Conservation (phyloP, 2,329 filamentous ascomycete genomes). For the Metarhizium guizhouense region DNA sequence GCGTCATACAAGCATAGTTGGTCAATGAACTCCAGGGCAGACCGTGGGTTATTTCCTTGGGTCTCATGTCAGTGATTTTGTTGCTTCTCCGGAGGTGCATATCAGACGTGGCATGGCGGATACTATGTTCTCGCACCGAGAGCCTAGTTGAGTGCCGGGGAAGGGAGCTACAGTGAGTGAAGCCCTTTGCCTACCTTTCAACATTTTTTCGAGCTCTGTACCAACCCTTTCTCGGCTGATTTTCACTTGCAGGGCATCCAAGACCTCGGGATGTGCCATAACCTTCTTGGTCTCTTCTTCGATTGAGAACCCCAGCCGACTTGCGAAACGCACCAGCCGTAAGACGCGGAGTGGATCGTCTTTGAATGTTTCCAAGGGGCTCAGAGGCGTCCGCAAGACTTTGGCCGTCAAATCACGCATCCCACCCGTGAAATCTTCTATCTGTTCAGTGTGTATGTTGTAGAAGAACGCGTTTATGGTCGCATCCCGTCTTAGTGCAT, state of each 20-base stretch:
- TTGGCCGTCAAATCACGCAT: slow-evolving; percentile 63
- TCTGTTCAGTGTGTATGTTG: slow-evolving; percentile 67
- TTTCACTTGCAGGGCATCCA: slow-evolving; percentile 70
- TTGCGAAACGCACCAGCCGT: slow-evolving; percentile 82
- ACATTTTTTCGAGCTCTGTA: slow-evolving; percentile 83
- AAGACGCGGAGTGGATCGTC: slow-evolving; percentile 87
- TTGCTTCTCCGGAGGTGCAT: neutral
- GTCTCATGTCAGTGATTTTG: neutral
- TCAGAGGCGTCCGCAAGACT: slow-evolving; percentile 76
- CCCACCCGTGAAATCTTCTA: slow-evolving; percentile 84
- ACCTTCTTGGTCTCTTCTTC: slow-evolving; percentile 57
- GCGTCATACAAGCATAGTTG: slow-evolving; percentile 59
- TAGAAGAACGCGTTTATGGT: slow-evolving; percentile 96
- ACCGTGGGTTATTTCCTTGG: slow-evolving; percentile 47
- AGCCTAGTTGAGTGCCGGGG: neutral
- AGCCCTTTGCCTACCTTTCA: slow-evolving; percentile 34
- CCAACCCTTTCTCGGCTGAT: slow-evolving; percentile 89
- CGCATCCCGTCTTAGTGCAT: slow-evolving; percentile 81
- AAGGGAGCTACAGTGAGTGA: neutral
- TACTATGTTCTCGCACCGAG: neutral
- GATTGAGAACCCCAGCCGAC: slow-evolving; percentile 71
- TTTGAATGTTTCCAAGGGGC: slow-evolving; percentile 85
- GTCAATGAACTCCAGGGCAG: slow-evolving; percentile 57
- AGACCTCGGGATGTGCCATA: slow-evolving; percentile 74
- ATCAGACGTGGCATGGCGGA: neutral